Evolutionary conservation across 208 protist species (phyloP), one percentile per base, ranked within the genome.

Genomic region (Leishmania braziliensis): DNA sequence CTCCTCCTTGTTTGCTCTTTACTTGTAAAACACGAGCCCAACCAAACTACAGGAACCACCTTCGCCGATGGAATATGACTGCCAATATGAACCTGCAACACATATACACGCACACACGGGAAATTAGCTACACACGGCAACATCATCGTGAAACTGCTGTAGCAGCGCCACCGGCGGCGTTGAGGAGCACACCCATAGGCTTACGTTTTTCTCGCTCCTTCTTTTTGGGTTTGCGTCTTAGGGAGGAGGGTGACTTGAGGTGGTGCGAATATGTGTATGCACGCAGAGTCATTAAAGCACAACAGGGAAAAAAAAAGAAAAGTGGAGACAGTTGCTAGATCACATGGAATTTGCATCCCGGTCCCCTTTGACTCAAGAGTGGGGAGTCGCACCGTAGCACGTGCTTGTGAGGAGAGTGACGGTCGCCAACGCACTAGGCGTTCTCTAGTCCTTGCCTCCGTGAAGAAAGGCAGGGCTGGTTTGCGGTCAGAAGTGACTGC

Each of bases 221-320:
- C n/a, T 75, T 62, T 80, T 12, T n/a, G 50, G 51, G 14, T 26
- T 76, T 46, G 51, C 51, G 50, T 62, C 71, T 58, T 46, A 20
- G 51, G 33, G 71, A 48, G 71, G 62, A 33, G 50, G 29, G 23
- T 58, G 14, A 46, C 50, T 46, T 60, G 71, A 58, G 71, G 71
- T 76, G 71, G 39, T 39, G 71, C 50, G 4, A 62, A 60, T n/a
- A 46, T 26, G 50, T 60, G 71, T 76, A 51, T 62, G 29, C 14
- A 33, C 51, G 71, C 48, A 62, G 48, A 76, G 71, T 60, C 71
- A 58, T 54, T 76, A 76, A 60, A 62, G 48, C n/a, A 76, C 46
- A 10, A 26, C 39, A 76, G 10, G 60, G 60, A 62, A 62, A 46
- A 4, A 39, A 23, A 48, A 48, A 5, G 29, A 75, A 60, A 58